Evolutionary conservation across 1,139 yeast species (phyloP).

Genomic region (Pichia sp.): DNA sequence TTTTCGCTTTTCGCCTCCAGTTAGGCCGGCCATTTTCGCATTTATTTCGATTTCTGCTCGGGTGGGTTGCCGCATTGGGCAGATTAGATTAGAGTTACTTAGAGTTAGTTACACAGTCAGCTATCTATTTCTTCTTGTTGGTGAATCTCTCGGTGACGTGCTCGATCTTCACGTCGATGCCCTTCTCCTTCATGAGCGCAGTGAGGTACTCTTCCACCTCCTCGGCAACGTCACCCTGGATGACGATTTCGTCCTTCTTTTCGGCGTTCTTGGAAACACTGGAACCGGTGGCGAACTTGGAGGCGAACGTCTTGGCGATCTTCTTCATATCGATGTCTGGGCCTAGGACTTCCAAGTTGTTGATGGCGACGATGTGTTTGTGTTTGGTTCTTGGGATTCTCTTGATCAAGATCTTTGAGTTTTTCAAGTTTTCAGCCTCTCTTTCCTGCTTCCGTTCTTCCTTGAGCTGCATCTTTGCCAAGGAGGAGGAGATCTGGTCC

Average conservation of each 20-base stretch:
- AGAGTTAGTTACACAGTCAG: too few relatives aligned
- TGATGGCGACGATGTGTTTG: constrained; percentile 82
- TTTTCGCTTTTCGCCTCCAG: too few relatives aligned
- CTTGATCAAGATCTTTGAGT: constrained; percentile 79
- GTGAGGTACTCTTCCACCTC: constrained; percentile 81
- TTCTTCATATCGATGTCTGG: constrained; percentile 89
- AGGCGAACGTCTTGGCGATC: constrained; percentile 87
- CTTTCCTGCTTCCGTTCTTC: constrained; percentile 89
- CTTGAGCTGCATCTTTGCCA: constrained; percentile 82
- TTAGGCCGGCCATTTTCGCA: too few relatives aligned
- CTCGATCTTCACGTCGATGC: constrained; percentile 86
- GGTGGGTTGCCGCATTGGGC: too few relatives aligned
- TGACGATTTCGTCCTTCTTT: constrained; percentile 86
- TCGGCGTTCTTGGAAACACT: constrained; percentile 89
- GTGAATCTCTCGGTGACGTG: constrained; percentile 21
- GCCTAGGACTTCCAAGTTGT: constrained; percentile 71
- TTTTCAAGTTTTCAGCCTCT: constrained; percentile 73
- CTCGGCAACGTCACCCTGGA: constrained; percentile 95
- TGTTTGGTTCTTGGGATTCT: constrained; percentile 90
- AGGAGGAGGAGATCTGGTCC: constrained; percentile 75
- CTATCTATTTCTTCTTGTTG: constrained; percentile 16
- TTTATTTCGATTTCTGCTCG: too few relatives aligned
- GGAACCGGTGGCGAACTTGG: constrained; percentile 96
- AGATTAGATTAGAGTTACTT: too few relatives aligned
- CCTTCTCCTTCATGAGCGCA: constrained; percentile 74